phyloP scores from a whole-genome alignment of 1,139 yeast genomes.

The Zygoascus meyerae region DNA sequence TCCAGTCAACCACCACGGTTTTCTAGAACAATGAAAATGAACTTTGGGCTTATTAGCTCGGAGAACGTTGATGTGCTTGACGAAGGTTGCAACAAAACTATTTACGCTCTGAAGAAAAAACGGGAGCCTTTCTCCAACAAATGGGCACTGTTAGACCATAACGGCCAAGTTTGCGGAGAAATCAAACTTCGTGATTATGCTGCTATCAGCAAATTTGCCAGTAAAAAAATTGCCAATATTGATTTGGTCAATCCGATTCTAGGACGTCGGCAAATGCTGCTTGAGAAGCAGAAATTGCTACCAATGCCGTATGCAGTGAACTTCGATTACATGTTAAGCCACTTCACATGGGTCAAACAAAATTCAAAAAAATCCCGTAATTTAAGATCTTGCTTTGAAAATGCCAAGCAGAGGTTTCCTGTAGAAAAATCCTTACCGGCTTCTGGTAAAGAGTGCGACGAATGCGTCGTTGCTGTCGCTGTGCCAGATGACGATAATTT shows the following conservation, averaged over 20 bases:
- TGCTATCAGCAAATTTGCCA: background rate
- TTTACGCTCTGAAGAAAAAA: slow-evolving; percentile 6
- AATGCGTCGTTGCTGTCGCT: slow-evolving; percentile 7
- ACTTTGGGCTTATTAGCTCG: slow-evolving; percentile 4
- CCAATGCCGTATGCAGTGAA: background rate
- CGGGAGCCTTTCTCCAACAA: background rate
- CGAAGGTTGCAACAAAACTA: background rate
- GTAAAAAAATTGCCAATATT: slow-evolving; percentile 6
- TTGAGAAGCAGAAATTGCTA: slow-evolving; percentile 6
- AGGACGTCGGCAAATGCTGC: background rate
- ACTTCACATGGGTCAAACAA: slow-evolving; percentile 6
- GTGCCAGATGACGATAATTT: background rate
- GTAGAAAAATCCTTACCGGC: background rate
- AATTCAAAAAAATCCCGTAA: background rate
- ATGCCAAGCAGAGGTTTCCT: background rate
- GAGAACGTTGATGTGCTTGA: slow-evolving; percentile 2
- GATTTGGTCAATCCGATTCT: slow-evolving; percentile 5
- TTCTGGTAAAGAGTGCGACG: slow-evolving; percentile 1
- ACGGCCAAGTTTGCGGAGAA: slow-evolving; percentile 3
- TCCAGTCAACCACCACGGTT: too few species aligned
- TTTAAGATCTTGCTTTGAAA: too few species aligned
- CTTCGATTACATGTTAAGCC: slow-evolving; percentile 6
- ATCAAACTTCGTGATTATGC: slow-evolving; percentile 1
- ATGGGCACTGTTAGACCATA: slow-evolving; percentile 5
- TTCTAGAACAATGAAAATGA: background rate